Evolutionary conservation across 345 rosid species (phyloP).

Genomic region (Hibiscus syriacus): DNA sequence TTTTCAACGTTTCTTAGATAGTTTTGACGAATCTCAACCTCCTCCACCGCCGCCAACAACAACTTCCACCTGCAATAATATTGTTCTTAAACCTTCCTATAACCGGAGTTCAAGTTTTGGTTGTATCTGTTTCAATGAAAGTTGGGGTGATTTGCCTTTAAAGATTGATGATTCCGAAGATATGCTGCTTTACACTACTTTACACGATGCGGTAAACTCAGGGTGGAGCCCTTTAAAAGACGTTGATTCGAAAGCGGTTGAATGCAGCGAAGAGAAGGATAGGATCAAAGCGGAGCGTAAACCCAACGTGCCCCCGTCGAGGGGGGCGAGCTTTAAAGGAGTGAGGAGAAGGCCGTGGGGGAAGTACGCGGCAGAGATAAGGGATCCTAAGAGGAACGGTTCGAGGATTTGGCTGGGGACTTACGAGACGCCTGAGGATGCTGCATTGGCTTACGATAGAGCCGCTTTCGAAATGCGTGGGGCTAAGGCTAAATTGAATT

Average conservation of each 20-base stretch:
- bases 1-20: constrained; percentile 19
- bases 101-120: constrained; percentile 56
- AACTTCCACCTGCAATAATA: background rate
- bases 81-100: background rate
- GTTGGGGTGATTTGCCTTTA: constrained; percentile 27
- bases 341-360: constrained; percentile 64
- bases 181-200: constrained; percentile 19
- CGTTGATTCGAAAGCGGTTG: background rate
- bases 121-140: constrained; percentile 28
- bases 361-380: constrained; percentile 61
- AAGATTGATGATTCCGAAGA: constrained; percentile 20
- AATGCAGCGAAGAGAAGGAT: background rate
- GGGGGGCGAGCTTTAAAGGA: constrained; percentile 11
- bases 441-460: constrained; percentile 52
- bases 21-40: background rate
- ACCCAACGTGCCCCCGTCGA: background rate
- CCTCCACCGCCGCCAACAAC: background rate
- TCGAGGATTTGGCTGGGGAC: constrained; percentile 69
- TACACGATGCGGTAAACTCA: constrained; percentile 11
- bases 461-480: constrained; percentile 54
- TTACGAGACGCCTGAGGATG: constrained; percentile 55
- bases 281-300: background rate
- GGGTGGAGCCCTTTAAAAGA: constrained; percentile 22
- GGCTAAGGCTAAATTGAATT: constrained; percentile 48
- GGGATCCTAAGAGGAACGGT: constrained; percentile 58